Conservation (phyloP, 2,329 filamentous ascomycete genomes). For the Aspergillus viridinutans region DNA sequence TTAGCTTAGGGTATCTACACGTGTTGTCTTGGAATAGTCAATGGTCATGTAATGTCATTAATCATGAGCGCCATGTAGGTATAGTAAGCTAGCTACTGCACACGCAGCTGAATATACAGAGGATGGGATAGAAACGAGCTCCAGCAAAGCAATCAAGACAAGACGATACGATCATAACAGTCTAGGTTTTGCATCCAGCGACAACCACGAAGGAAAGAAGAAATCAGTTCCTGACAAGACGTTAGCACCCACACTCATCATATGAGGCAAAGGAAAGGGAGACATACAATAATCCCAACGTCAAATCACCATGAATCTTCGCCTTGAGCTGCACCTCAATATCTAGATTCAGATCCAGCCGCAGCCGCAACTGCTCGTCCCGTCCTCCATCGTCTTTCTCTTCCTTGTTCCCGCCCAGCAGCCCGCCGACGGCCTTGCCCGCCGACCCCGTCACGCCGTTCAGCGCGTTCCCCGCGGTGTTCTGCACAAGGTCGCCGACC, state of each 20-base stretch:
- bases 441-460: constrained; percentile 35
- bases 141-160: background rate
- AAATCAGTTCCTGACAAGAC: background rate
- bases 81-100: background rate
- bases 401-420: constrained; percentile 32
- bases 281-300: constrained; percentile 70
- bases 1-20: background rate
- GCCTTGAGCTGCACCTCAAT: constrained; percentile 83
- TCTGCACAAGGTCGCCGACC: constrained; percentile 52
- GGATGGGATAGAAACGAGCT: background rate
- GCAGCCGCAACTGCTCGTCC: constrained; percentile 65
- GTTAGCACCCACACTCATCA: background rate
- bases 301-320: constrained; percentile 78
- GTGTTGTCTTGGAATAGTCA: background rate
- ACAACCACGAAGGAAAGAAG: background rate
- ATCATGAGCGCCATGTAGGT: background rate
- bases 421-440: constrained; percentile 41
- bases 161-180: no score
- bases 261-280: no score
- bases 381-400: constrained; percentile 48
- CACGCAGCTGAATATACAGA: background rate
- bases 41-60: background rate
- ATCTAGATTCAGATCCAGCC: constrained; percentile 74
- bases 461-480: constrained; percentile 46
- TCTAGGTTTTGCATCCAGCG: background rate